Percentiles rank a stretch among this genome's conserved stretches.
Evolutionary conservation across 192 early-diverging fungal species (phyloP).

Genomic region (Chytriomyces confervae): DNA sequence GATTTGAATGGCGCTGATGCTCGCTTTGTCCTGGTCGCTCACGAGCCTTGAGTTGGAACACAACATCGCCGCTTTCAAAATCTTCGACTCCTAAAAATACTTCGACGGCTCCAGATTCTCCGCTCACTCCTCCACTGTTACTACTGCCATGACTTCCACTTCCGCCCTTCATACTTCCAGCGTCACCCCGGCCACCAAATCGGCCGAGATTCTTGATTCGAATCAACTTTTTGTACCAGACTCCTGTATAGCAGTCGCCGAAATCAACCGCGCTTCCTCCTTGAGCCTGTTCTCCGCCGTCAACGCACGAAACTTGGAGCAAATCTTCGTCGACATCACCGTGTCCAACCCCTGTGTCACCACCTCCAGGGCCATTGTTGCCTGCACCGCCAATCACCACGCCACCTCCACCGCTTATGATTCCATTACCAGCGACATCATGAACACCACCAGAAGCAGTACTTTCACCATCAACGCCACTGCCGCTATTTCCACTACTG

Average conservation of each 20-base stretch:
- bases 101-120: slow-evolving; percentile 66
- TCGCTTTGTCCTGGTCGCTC: neutral
- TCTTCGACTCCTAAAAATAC: slow-evolving; percentile 68
- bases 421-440: too few species aligned
- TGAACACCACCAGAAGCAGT: too few species aligned
- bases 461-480: too few species aligned
- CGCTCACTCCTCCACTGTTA: too few species aligned
- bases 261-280: slow-evolving; percentile 84
- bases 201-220: slow-evolving; percentile 78
- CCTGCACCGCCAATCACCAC: neutral
- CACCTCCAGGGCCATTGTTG: neutral
- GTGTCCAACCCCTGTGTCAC: slow-evolving; percentile 19
- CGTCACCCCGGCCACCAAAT: too few species aligned
- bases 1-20: slow-evolving; percentile 18
- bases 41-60: slow-evolving; percentile 55
- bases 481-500: too few species aligned
- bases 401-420: too few species aligned
- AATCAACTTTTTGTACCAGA: slow-evolving; percentile 80
- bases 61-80: slow-evolving; percentile 38
- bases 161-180: too few species aligned
- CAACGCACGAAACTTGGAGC: slow-evolving; percentile 47
- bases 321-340: slow-evolving; percentile 62
- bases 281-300: slow-evolving; percentile 36
- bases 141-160: too few species aligned
- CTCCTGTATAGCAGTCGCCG: slow-evolving; percentile 91